Evolutionary conservation across 2,329 filamentous ascomycete genomes (phyloP).

Genomic region (Rutstroemia sydowiana): DNA sequence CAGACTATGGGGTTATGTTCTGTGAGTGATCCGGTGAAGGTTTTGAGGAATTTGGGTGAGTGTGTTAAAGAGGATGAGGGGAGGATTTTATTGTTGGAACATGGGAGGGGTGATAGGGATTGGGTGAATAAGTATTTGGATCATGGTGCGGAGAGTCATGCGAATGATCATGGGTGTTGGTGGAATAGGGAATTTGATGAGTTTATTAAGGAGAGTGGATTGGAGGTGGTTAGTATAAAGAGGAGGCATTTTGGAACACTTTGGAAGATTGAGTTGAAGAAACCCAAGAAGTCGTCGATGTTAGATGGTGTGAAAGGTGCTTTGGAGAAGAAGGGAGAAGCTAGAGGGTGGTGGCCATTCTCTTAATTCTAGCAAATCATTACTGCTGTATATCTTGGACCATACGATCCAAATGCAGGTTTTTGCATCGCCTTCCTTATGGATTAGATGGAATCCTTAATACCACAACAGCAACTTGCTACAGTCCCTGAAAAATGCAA

Average conservation of each 20-base stretch:
- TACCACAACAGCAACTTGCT: no score
- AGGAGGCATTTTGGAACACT: constrained; percentile 50
- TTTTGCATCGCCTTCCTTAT: no score
- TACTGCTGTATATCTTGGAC: no score
- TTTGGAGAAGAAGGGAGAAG: background rate
- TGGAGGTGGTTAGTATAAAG: constrained; percentile 49
- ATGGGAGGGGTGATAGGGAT: constrained; percentile 49
- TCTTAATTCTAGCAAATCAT: no score
- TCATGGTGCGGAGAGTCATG: constrained; percentile 46
- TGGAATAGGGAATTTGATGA: constrained; percentile 58
- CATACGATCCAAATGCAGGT: no score
- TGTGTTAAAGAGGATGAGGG: constrained; percentile 47
- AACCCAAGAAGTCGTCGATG: constrained; percentile 13
- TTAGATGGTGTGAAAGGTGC: background rate
- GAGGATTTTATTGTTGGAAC: constrained; percentile 54
- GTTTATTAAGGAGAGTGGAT: constrained; percentile 47
- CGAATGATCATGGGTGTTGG: constrained; percentile 57
- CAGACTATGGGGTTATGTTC: constrained; percentile 61
- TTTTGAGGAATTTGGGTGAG: constrained; percentile 47
- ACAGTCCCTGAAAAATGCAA: no score
- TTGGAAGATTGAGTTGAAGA: constrained; percentile 48
- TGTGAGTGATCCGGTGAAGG: constrained; percentile 46
- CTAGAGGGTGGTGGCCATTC: no score
- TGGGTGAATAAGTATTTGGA: constrained; percentile 51
- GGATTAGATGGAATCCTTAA: no score